Evolutionary conservation across 768 basidiomycete species (phyloP).

Genomic region (Agrocybe chaxingu): DNA sequence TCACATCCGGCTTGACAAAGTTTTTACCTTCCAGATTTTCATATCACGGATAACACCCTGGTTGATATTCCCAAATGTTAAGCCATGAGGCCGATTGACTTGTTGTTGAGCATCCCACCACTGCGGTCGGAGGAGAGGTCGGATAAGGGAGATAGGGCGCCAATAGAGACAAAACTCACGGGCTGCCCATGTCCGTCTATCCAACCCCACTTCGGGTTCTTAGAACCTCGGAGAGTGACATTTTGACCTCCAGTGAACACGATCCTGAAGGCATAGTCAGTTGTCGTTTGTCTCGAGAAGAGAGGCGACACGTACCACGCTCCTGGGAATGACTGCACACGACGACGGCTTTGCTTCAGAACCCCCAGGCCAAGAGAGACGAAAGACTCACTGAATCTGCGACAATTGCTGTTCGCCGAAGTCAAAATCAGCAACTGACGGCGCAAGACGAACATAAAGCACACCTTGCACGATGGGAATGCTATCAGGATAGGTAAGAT

Average conservation of each 20-base stretch:
- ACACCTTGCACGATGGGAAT: conserved; percentile 49
- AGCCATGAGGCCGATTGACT: conserved; percentile 52
- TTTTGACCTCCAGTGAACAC: conserved; percentile 52
- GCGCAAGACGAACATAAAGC: not conserved
- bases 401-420: conserved; percentile 34
- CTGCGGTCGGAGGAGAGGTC: conserved; percentile 20
- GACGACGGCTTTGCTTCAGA: not conserved
- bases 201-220: conserved; percentile 62
- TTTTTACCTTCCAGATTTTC: conserved; percentile 50
- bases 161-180: conserved; percentile 20
- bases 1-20: not conserved
- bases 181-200: conserved; percentile 58
- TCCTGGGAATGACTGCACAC: conserved; percentile 38
- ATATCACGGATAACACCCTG: conserved; percentile 54
- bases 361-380: not conserved
- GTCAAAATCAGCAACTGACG: not conserved
- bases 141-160: not conserved
- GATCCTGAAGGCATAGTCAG: conserved; percentile 35
- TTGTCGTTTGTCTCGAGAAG: not conserved
- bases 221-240: conserved; percentile 54
- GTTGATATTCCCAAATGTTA: conserved; percentile 49
- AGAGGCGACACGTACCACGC: conserved; percentile 30
- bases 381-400: conserved; percentile 36
- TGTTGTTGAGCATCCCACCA: conserved; percentile 59
- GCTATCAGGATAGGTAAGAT: conserved; percentile 51